Conservation (phyloP, 2,329 filamentous ascomycete genomes). For the Allantophomopsis lycopodina region DNA sequence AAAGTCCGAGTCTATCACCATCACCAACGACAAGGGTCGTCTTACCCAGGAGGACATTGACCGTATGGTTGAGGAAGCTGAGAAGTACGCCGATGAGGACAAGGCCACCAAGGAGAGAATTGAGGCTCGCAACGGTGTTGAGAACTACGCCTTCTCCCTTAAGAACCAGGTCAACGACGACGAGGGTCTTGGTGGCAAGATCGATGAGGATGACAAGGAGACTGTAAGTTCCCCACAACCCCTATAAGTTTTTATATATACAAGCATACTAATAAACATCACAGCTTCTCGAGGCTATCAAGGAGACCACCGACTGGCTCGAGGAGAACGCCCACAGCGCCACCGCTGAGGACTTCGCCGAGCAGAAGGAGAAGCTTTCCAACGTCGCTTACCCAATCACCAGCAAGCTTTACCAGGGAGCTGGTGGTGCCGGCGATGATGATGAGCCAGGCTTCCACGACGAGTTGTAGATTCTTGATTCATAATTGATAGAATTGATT, state of each 20-base stretch:
- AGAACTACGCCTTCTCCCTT: conserved; percentile 98
- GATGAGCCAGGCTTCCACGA: conserved; percentile 62
- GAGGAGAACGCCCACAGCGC: conserved; percentile 86
- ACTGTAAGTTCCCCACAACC: conserved; percentile 40
- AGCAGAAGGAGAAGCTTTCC: conserved; percentile 99
- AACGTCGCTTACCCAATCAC: conserved; percentile 97
- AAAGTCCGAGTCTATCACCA: conserved; percentile 94
- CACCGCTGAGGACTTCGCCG: conserved; percentile 87
- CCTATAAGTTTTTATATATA: not conserved
- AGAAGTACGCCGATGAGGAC: conserved; percentile 98
- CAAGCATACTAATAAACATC: conserved; percentile 21
- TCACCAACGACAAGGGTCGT: conserved; percentile 98
- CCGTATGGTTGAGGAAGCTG: conserved; percentile 96
- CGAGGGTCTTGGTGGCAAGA: conserved; percentile 94
- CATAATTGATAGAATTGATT: too few relatives aligned
- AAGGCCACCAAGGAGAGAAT: conserved; percentile 97
- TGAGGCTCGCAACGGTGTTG: conserved; percentile 87
- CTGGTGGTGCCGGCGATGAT: conserved; percentile 47
- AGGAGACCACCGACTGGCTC: conserved; percentile 94
- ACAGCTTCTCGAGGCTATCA: conserved; percentile 81
- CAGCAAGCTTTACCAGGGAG: conserved; percentile 77
- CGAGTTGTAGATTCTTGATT: conserved; percentile 49
- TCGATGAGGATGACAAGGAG: conserved; percentile 97
- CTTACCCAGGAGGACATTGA: conserved; percentile 95
- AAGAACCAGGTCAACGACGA: conserved; percentile 99